phyloP scores from a whole-genome alignment of 176 grass and related monocot genomes.

The Tillandsia fasciculata region DNA sequence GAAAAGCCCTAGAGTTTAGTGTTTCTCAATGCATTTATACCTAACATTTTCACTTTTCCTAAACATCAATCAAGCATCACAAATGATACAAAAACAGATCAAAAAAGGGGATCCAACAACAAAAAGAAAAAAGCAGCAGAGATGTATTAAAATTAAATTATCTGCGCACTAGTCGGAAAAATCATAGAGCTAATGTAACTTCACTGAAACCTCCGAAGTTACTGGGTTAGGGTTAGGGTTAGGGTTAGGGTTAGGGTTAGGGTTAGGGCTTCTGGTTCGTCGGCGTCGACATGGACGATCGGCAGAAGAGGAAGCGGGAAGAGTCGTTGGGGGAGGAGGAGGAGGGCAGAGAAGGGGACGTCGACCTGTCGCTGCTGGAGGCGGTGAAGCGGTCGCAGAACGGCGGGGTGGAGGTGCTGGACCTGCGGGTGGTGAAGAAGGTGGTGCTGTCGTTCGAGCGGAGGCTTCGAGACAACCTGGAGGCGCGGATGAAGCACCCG shows the following conservation, averaged over 20 bases:
- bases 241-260: constrained; percentile 15
- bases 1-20: too few relatives aligned
- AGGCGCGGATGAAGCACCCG: constrained; percentile 90
- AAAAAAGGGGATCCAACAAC: too few relatives aligned
- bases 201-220: too few relatives aligned
- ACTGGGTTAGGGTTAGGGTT: too few relatives aligned
- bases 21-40: too few relatives aligned
- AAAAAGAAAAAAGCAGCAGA: too few relatives aligned
- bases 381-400: constrained; percentile 19
- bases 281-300: background rate
- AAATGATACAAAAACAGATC: too few relatives aligned
- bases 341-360: background rate
- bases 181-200: too few relatives aligned
- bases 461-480: constrained; percentile 75
- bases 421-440: constrained; percentile 70
- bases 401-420: constrained; percentile 60
- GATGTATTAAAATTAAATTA: too few relatives aligned
- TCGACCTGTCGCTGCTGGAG: constrained; percentile 52
- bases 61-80: too few relatives aligned
- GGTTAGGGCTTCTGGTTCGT: background rate
- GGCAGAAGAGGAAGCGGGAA: constrained; percentile 50
- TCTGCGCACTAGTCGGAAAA: too few relatives aligned
- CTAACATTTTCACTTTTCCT: too few relatives aligned
- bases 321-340: background rate
- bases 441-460: constrained; percentile 84